phyloP scores from a whole-genome alignment of 768 basidiomycete genomes.

The Auriculariales sp. region DNA sequence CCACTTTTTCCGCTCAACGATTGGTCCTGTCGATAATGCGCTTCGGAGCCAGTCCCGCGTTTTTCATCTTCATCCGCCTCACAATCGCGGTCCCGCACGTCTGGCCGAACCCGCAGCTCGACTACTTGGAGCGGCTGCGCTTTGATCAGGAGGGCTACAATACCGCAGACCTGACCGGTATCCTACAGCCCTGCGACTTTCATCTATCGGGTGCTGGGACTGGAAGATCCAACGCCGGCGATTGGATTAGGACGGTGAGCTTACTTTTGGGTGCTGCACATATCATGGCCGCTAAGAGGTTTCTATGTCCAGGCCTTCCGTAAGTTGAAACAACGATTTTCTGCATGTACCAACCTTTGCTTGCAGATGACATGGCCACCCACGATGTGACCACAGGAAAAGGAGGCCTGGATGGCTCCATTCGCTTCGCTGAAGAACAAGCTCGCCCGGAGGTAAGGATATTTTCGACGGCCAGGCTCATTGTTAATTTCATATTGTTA shows the following conservation, averaged over 20 bases:
- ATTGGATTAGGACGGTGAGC: background rate
- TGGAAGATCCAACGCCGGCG: background rate
- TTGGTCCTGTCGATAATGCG: too few relatives aligned
- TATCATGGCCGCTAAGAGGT: background rate
- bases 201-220: background rate
- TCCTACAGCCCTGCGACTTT: background rate
- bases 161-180: background rate
- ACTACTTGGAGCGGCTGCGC: background rate
- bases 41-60: too few relatives aligned
- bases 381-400: slow-evolving; percentile 28
- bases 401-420: slow-evolving; percentile 36
- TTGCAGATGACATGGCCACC: slow-evolving; percentile 32
- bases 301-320: background rate
- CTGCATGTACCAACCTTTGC: slow-evolving; percentile 9
- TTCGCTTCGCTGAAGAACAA: slow-evolving; percentile 27
- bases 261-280: background rate
- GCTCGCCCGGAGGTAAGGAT: slow-evolving; percentile 18
- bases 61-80: too few relatives aligned
- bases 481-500: slow-evolving; percentile 22
- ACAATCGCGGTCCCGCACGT: background rate
- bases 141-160: background rate
- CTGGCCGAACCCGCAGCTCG: background rate
- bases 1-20: too few relatives aligned
- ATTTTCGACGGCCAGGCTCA: slow-evolving; percentile 27
- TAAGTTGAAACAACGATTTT: too few relatives aligned